Evolutionary conservation across 2,329 filamentous ascomycete genomes (phyloP), one percentile per base, ranked within the genome.

Genomic region (Sclerotiophoma versabilis): DNA sequence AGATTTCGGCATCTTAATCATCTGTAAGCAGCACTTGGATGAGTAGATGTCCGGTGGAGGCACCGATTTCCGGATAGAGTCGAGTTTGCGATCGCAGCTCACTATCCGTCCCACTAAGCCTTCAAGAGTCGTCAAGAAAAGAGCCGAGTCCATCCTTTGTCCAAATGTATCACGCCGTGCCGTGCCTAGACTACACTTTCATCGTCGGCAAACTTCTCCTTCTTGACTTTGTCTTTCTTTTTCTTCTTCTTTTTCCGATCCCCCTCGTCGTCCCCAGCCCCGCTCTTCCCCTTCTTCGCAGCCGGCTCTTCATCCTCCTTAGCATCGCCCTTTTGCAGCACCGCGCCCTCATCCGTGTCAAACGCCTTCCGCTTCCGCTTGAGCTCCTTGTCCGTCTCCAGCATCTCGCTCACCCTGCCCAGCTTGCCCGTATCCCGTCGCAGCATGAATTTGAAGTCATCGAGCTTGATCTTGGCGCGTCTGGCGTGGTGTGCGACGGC

Each of bases 381-480:
- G 59, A 98, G 87, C 71, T 92, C 87, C 71, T 88, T 88, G 65
- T 96, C 92, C 81, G 93, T 93, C 76, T 91, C 89, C 63, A 96
- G 84, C 70, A 96, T 86, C 78, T 96, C 92, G 72, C 91, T 87
- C 49, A 98, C 92, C 68, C 93, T 87, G 42, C 95, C 95, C 36
- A 98, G 81, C 73, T 96, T 96, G 54, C 85, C 81, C 8, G 90
- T 88, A 69, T 98, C 96, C 60, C 90, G 86, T 26, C 95, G 86
- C 64, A 98, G 85, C 32, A 92, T 92, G 76, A 96, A 99, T 70
- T 96, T 92, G 79, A 99, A 96, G 76, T 99, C 95, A 70, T 97
- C 93, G 69, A 96, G 91, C 76, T 99, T 99, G 78, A 99, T 92
- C 79, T 99, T 99, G 69, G 96, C 91, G 2, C 95, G 90, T 0